Percentiles rank a stretch among this genome's conserved stretches.
These are phyloP conservation scores for Mercurialis annua DNA, from an alignment of 345 rosid species.

Conservation along the genomic window DNA sequence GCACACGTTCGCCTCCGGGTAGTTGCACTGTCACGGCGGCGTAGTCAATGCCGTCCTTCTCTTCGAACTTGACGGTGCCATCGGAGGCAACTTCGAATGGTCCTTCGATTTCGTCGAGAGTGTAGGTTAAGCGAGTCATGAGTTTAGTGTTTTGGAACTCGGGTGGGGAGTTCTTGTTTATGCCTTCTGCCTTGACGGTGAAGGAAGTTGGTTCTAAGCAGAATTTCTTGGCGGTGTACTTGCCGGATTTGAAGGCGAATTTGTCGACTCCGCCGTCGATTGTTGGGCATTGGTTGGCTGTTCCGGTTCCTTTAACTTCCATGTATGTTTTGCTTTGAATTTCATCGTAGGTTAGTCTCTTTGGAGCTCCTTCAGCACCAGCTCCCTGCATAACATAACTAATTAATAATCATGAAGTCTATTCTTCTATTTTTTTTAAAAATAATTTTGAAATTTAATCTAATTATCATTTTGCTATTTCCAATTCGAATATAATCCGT, in stretches of 20 bases:
- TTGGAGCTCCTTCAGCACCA: conserved; percentile 76
- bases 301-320: conserved; percentile 96
- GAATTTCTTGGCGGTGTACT: conserved; percentile 76
- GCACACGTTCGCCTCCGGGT: conserved; percentile 86
- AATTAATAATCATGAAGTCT: too few species aligned
- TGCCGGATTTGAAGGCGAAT: conserved; percentile 77
- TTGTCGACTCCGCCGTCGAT: conserved; percentile 71
- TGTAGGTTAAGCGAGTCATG: conserved; percentile 97
- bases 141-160: conserved; percentile 95
- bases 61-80: conserved; percentile 63
- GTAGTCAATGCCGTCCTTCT: conserved; percentile 84
- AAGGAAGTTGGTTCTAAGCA: conserved; percentile 97
- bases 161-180: conserved; percentile 76
- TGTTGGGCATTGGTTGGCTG: conserved; percentile 90
- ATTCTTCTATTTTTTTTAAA: too few species aligned
- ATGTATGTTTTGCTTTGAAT: conserved; percentile 93
- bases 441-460: too few species aligned
- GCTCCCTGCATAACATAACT: conserved; percentile 74
- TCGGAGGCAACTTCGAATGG: conserved; percentile 78
- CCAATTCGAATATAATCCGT: too few species aligned
- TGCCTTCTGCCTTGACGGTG: conserved; percentile 88
- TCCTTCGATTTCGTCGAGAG: conserved; percentile 93
- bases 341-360: conserved; percentile 88
- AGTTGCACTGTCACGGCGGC: conserved; percentile 87
- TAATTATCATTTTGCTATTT: too few species aligned